Base-by-base conservation (phyloP, 2,329 filamentous ascomycete species). In the Trichoderma sp. region DNA sequence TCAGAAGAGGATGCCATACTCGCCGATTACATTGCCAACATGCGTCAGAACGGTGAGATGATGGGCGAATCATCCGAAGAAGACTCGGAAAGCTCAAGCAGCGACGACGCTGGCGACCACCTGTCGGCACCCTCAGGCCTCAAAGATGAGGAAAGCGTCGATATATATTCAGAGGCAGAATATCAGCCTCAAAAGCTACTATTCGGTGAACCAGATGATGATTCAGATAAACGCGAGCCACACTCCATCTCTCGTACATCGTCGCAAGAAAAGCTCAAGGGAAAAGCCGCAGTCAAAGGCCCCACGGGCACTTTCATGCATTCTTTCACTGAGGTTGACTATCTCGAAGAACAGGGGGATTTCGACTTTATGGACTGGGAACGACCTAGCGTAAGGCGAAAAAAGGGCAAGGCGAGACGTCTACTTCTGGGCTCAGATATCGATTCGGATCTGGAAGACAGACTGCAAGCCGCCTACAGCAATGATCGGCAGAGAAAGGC, bases 331-430 rank as follows among this genome's bases (percentile, higher is more conserved):
- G 68, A 58, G 10, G 29, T 19, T 5, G 49, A 24, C 24, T 5
- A 53, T 40, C 33, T 60, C 24, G 40, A 52, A 14, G 80, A 80
- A 2, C 87, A 88, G 71, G 88, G 91, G 70, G 91, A 89, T 10
- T 90, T 97, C 72, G 93, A 97, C 75, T 83, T 96, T 56, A 95
- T 96, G 90, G 92, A 97, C 75, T 93, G 92, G 80, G 87, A 92
- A 19, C 85, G 89, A 31, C 89, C 90, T 1, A 93, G 89, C 65
- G 78, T 94, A 6, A 86, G 84, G 68, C 78, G 79, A 56, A 88
- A 85, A 71, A 90, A 88, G 75, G 83, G 86, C 72, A 93, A 92
- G 77, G 88, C 88, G 55, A 83, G 85, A 16, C 86, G 87, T 71
- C 84, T 82, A 57, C 82, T 85, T 64, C 78, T 85, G 57, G 81